phyloP scores from a whole-genome alignment of 1,139 yeast species.

The Blastobotrys capitulatus region DNA sequence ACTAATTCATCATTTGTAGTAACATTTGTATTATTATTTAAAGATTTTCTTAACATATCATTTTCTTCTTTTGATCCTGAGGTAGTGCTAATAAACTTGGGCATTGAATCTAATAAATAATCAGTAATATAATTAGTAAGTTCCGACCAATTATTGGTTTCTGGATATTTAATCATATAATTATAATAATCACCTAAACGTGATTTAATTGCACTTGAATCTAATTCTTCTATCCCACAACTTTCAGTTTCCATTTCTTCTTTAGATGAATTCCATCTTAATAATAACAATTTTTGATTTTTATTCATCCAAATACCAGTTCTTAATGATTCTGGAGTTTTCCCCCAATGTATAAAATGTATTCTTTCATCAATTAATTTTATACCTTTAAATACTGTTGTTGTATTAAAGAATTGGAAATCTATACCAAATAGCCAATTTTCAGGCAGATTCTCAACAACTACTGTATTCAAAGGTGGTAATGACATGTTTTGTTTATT shows the following conservation, averaged over 20 bases:
- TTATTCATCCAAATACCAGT: conserved; percentile 30
- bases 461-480: conserved; percentile 31
- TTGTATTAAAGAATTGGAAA: conserved; percentile 36
- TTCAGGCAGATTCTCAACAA: conserved; percentile 27
- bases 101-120: conserved; percentile 22
- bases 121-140: conserved; percentile 23
- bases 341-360: conserved; percentile 38
- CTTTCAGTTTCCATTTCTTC: conserved; percentile 29
- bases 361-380: conserved; percentile 36
- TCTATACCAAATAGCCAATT: conserved; percentile 38
- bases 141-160: conserved; percentile 24
- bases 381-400: conserved; percentile 33
- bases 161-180: conserved; percentile 32
- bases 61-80: conserved; percentile 40
- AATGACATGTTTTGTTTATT: not conserved
- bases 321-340: conserved; percentile 26
- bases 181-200: conserved; percentile 28
- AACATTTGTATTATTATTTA: conserved; percentile 1
- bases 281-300: conserved; percentile 21
- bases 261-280: conserved; percentile 28
- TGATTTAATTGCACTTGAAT: conserved; percentile 23
- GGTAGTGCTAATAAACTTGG: conserved; percentile 32
- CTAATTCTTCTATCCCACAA: conserved; percentile 29
- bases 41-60: conserved; percentile 25
- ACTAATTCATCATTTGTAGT: conserved; percentile 29